These are phyloP conservation scores for Yamadazyma scolyti DNA, from an alignment of 805 yeast species.

Conservation along the genomic window DNA sequence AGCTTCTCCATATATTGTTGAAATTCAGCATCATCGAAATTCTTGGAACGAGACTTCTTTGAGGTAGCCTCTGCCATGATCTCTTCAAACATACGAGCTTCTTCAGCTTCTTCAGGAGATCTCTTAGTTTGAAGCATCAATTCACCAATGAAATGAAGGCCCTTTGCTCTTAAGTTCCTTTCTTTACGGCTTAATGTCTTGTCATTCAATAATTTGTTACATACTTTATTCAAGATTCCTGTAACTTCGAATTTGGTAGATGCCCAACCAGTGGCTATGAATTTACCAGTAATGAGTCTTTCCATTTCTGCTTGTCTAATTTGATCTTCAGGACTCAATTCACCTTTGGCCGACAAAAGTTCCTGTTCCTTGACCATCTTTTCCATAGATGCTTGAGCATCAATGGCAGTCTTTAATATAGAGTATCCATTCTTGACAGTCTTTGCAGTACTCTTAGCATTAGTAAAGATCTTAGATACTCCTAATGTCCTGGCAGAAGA, in stretches of 20 bases:
- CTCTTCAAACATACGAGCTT: conserved; percentile 87
- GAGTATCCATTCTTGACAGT: conserved; percentile 80
- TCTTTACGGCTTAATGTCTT: conserved; percentile 55
- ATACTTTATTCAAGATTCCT: conserved; percentile 75
- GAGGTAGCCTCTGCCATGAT: conserved; percentile 80
- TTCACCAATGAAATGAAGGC: conserved; percentile 67
- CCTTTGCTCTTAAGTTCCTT: conserved; percentile 75
- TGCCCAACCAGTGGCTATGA: conserved; percentile 93
- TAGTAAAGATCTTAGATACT: conserved; percentile 75
- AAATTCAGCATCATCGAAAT: conserved; percentile 15
- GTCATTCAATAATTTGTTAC: conserved; percentile 51
- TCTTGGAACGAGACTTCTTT: conserved; percentile 39
- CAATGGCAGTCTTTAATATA: conserved; percentile 79
- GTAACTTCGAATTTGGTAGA: conserved; percentile 87
- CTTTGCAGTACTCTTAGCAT: conserved; percentile 79
- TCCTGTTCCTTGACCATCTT: conserved; percentile 73
- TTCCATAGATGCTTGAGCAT: conserved; percentile 72
- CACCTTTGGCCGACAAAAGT: conserved; percentile 24
- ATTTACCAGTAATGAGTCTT: conserved; percentile 77
- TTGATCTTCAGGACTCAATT: conserved; percentile 32
- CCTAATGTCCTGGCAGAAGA: conserved; percentile 82
- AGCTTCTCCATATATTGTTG: conserved; percentile 19
- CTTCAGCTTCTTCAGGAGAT: conserved; percentile 87
- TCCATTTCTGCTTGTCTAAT: conserved; percentile 64
- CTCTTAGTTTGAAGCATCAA: conserved; percentile 65